Conservation (phyloP, 192 early-diverging fungal genomes). For the Coemansia sp. region DNA sequence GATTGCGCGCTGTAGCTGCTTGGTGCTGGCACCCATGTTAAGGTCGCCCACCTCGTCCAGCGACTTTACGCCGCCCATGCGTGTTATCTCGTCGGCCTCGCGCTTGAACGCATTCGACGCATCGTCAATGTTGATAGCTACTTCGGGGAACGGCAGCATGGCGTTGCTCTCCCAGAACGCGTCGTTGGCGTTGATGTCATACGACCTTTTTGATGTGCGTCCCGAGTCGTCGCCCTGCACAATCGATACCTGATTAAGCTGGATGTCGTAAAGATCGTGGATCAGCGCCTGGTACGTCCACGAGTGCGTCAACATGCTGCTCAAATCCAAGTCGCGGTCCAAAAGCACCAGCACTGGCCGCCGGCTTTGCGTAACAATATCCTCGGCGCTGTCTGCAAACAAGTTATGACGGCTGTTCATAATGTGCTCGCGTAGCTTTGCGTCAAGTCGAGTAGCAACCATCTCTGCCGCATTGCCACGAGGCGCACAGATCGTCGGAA, state of each 20-base stretch:
- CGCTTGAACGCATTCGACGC: conserved; percentile 92
- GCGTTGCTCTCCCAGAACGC: conserved; percentile 95
- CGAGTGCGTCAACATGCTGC: conserved; percentile 89
- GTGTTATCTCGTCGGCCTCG: conserved; percentile 90
- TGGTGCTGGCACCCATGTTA: conserved; percentile 80
- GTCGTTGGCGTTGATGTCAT: conserved; percentile 87
- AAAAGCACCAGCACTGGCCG: conserved; percentile 82
- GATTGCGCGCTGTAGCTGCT: conserved; percentile 86
- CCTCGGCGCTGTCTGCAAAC: conserved; percentile 60
- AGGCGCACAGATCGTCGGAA: conserved; percentile 90
- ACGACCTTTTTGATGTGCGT: conserved; percentile 63
- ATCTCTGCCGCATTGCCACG: conserved; percentile 91
- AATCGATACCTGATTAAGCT: conserved; percentile 77
- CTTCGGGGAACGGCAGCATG: conserved; percentile 91
- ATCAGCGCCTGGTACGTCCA: conserved; percentile 98
- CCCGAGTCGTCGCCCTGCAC: conserved; percentile 63
- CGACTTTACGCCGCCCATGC: conserved; percentile 77
- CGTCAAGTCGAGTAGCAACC: conserved; percentile 86
- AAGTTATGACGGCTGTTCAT: conserved; percentile 85
- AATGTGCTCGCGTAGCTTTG: conserved; percentile 85
- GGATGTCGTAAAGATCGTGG: conserved; percentile 93
- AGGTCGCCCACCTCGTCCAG: conserved; percentile 52
- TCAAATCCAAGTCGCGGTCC: conserved; percentile 89
- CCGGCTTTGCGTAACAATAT: conserved; percentile 55
- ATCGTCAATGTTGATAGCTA: conserved; percentile 92